Evolutionary conservation across 495 filamentous ascomycete species (phyloP), one percentile per base, ranked within the genome.

Genomic region (Extremus antarcticus): DNA sequence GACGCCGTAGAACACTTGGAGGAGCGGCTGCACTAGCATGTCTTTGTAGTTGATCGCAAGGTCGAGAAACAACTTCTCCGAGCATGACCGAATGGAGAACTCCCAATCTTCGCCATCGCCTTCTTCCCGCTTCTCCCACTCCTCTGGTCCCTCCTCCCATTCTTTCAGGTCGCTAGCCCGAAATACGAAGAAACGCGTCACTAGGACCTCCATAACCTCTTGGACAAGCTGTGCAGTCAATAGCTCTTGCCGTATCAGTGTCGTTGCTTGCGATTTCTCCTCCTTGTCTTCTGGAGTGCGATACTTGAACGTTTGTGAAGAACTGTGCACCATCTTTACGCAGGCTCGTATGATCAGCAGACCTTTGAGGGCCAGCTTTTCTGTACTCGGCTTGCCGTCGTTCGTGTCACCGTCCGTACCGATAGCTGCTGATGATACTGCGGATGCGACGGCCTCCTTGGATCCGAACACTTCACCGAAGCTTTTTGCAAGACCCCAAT

Each of bases 61-160:
- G 60, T 96, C 92, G 61, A 97, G 75, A 66, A 96, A 94, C 16
- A 98, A 75, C 67, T 90, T 94, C 69, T 97, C 90, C 0, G 90
- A 84, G 64, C 92, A 98, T 0, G 88, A 85, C 8, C 89, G 81
- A 41, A 97, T 81, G 23, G 89, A 81, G 71, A 89, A 94, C 61
- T 95, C 87, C 78, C 83, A 94, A 7, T 83, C 83, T 55, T 88
- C 84, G 19, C 86, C 80, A 49, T 83, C 78, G 41, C 80, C 84
- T 53, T 92, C 85, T 71, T 94, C 88, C 63, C 78, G 78, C 55
- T 81, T 79, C 63, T 94, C 89, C 92, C 91, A 98, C 47, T 90
- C 86, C 63, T 96, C 87, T 0, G 90, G 88, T 43, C 92, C 88
- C 60, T 89, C 85, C 67, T 88, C 84, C 92, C 92, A 97, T 57